A percentile compares a stretch with the other conserved stretches of the same genome.
These are phyloP conservation scores for Jatropha curcas DNA, from an alignment of 345 rosid genomes.

Conservation along the genomic window DNA sequence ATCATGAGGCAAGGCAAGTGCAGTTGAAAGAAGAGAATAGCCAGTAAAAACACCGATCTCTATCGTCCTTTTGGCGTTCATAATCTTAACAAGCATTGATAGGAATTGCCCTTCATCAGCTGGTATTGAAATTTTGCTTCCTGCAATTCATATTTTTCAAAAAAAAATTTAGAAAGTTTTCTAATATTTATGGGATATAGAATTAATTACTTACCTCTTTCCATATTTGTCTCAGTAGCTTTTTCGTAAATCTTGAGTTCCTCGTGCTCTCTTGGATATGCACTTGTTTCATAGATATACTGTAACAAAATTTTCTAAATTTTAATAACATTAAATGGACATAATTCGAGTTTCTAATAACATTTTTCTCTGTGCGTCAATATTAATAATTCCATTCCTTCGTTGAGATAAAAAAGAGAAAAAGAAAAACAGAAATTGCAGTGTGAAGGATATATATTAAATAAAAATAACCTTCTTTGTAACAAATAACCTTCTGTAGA, in stretches of 20 bases:
- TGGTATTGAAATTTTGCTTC: slow-evolving; percentile 50
- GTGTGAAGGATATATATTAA: too few species aligned
- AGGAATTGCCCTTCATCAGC: slow-evolving; percentile 55
- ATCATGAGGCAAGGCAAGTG: slow-evolving; percentile 56
- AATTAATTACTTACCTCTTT: slow-evolving; percentile 23
- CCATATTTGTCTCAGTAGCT: slow-evolving; percentile 38
- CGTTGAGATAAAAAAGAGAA: background rate
- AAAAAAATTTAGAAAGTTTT: too few species aligned
- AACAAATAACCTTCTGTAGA: too few species aligned
- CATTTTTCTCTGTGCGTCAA: too few species aligned
- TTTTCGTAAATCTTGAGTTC: slow-evolving; percentile 44
- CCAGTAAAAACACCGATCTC: slow-evolving; percentile 74
- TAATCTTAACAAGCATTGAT: slow-evolving; percentile 48
- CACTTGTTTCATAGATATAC: slow-evolving; percentile 48
- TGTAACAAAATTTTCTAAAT: background rate
- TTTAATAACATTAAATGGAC: too few species aligned
- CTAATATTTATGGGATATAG: too few species aligned
- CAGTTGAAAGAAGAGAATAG: slow-evolving; percentile 57
- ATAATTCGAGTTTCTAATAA: too few species aligned
- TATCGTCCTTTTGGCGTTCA: slow-evolving; percentile 55
- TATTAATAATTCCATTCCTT: too few species aligned
- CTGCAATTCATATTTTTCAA: slow-evolving; percentile 40
- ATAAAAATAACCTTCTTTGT: too few species aligned
- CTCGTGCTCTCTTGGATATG: slow-evolving; percentile 49
- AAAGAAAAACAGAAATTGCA: too few species aligned